phyloP scores from a whole-genome alignment of 768 basidiomycete species.

The Lentinula detonsa region DNA sequence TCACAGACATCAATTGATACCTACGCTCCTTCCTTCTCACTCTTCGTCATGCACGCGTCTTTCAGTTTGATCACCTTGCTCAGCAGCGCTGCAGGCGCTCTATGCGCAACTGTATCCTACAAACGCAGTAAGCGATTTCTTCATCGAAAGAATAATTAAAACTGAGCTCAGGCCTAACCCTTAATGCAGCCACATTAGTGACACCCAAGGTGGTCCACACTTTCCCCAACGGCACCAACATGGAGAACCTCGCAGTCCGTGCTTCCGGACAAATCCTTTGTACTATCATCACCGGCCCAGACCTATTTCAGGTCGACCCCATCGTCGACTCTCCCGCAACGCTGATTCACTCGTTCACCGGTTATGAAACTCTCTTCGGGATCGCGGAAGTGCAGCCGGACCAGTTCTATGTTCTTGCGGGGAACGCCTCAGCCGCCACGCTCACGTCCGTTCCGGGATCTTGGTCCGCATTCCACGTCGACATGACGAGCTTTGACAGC shows the following conservation, averaged over 20 bases:
- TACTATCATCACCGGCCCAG: neutral
- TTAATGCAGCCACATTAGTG: neutral
- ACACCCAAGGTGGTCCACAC: neutral
- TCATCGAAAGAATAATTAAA: no score
- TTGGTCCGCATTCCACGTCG: neutral
- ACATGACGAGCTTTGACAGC: neutral
- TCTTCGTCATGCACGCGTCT: neutral
- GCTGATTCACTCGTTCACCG: neutral
- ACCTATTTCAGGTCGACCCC: neutral
- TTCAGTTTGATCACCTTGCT: neutral
- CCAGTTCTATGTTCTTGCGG: constrained; percentile 2
- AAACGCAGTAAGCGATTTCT: neutral
- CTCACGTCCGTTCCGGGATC: neutral
- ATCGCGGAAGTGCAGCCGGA: neutral
- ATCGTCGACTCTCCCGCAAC: neutral
- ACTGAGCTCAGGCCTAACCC: neutral
- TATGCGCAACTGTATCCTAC: neutral
- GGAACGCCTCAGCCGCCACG: neutral
- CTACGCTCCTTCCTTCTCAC: neutral
- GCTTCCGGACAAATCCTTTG: neutral
- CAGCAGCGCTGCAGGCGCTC: neutral
- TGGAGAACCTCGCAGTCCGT: constrained; percentile 2
- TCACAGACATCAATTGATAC: neutral
- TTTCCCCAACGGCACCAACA: neutral
- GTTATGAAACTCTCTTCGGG: neutral